Percentiles rank a stretch among this genome's conserved stretches.
phyloP scores from a whole-genome alignment of 192 early-diverging fungal genomes.

The Dissophora ornata region DNA sequence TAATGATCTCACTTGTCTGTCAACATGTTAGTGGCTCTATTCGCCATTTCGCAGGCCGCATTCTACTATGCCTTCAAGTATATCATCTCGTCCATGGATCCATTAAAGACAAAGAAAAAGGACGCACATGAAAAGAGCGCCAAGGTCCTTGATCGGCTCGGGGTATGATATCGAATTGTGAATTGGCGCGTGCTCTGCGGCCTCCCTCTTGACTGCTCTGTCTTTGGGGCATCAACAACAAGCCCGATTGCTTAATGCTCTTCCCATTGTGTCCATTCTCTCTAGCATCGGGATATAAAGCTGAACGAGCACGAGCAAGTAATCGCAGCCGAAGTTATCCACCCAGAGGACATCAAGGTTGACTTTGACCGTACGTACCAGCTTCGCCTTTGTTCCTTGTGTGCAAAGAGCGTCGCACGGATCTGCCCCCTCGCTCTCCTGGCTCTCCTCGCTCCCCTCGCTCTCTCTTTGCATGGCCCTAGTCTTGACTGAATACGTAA shows the following conservation, averaged over 20 bases:
- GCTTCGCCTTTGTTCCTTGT: background rate
- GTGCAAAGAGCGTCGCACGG: background rate
- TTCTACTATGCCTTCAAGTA: conserved; percentile 91
- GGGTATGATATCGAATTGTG: conserved; percentile 55
- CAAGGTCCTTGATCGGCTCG: conserved; percentile 74
- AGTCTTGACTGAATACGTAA: no score
- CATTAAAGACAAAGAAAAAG: conserved; percentile 73
- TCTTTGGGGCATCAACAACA: no score
- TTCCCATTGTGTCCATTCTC: background rate
- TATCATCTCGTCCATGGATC: conserved; percentile 80
- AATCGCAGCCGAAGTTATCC: conserved; percentile 94
- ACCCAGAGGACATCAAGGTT: conserved; percentile 90
- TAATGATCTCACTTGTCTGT: background rate
- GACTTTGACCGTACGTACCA: conserved; percentile 76
- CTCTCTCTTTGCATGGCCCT: background rate
- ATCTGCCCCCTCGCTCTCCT: no score
- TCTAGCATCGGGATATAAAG: conserved; percentile 68
- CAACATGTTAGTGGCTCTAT: conserved; percentile 66
- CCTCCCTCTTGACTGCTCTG: no score
- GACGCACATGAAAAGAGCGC: conserved; percentile 82
- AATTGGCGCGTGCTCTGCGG: background rate
- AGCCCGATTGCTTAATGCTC: background rate
- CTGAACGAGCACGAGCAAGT: conserved; percentile 94
- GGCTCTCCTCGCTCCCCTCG: no score
- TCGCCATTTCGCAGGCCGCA: conserved; percentile 89